Conservation (phyloP, 225 moss, liverwort and hornwort species). For the Physcomitrium patens region DNA sequence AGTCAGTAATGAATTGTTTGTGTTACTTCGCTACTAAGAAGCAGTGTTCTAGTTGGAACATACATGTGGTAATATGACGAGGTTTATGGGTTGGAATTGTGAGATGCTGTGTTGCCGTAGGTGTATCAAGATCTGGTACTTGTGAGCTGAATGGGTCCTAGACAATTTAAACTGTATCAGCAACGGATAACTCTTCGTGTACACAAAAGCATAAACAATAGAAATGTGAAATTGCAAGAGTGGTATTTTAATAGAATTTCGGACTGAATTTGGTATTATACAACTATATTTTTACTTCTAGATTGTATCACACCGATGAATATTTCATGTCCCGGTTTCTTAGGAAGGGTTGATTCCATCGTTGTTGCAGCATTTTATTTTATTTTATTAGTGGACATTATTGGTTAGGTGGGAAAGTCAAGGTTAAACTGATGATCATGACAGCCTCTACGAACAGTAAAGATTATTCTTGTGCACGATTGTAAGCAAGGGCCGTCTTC, state of each 20-base stretch:
- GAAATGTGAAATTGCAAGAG: too few relatives aligned
- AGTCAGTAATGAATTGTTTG: not conserved
- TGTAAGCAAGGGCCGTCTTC: not conserved
- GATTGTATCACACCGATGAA: too few relatives aligned
- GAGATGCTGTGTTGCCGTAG: not conserved
- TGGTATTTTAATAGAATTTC: too few relatives aligned
- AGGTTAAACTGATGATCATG: not conserved
- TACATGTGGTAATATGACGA: not conserved
- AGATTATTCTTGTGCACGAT: not conserved
- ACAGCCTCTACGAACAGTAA: not conserved
- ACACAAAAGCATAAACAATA: too few relatives aligned
- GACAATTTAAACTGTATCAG: too few relatives aligned
- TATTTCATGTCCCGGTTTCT: too few relatives aligned
- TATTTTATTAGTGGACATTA: constrained; percentile 10
- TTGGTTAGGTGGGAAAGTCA: constrained; percentile 1
- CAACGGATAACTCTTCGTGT: too few relatives aligned
- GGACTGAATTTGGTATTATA: too few relatives aligned
- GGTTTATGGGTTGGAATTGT: not conserved
- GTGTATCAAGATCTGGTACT: constrained; percentile 21
- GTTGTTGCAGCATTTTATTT: not conserved
- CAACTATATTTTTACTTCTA: too few relatives aligned
- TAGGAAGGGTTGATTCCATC: not conserved
- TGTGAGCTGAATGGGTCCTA: too few relatives aligned
- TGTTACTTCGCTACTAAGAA: not conserved
- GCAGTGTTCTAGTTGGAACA: not conserved